These are phyloP conservation scores for Circinella minor DNA, from an alignment of 371 early-diverging fungal species.

Conservation along the genomic window DNA sequence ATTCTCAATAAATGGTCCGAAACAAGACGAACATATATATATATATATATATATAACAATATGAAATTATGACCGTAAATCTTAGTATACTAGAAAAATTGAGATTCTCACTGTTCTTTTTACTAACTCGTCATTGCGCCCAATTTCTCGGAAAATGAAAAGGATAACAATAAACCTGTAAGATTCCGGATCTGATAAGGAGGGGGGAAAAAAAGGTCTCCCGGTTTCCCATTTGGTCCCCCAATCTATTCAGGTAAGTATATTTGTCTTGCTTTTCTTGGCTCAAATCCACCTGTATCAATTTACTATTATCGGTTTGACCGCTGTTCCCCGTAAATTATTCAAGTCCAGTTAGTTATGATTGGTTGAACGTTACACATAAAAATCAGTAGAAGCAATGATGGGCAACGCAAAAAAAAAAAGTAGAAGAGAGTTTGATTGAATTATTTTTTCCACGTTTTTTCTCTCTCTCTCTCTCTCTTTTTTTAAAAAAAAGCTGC, in stretches of 20 bases:
- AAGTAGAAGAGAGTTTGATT: neutral
- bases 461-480: neutral
- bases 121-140: too few relatives aligned
- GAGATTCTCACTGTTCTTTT: too few relatives aligned
- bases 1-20: neutral
- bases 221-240: too few relatives aligned
- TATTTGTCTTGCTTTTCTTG: too few relatives aligned
- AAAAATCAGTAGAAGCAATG: too few relatives aligned
- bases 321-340: neutral
- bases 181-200: slow-evolving; percentile 1
- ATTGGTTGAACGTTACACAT: slow-evolving; percentile 1
- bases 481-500: neutral
- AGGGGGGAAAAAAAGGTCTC: neutral
- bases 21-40: neutral
- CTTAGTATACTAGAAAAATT: too few relatives aligned
- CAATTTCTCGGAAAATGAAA: too few relatives aligned
- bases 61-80: neutral
- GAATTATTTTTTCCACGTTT: neutral
- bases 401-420: too few relatives aligned
- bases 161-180: neutral
- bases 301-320: too few relatives aligned
- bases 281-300: too few relatives aligned
- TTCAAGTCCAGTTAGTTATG: neutral
- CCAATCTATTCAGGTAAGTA: too few relatives aligned
- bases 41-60: neutral